phyloP scores from a whole-genome alignment of 2,329 filamentous ascomycete genomes.

The Lecanicillium sp. region DNA sequence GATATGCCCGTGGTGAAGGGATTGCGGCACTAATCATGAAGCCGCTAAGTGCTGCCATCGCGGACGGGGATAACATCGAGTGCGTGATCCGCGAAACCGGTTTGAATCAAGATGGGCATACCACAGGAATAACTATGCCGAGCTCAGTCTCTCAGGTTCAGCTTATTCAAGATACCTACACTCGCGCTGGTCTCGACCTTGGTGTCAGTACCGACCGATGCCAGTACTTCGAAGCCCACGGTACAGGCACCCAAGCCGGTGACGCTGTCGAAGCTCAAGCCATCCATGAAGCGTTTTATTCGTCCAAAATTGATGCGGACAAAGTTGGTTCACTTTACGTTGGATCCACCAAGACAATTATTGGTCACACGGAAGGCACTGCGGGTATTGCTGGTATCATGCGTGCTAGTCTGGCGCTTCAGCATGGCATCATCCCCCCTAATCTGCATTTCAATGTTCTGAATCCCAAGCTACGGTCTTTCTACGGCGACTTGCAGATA shows the following conservation, averaged over 20 bases:
- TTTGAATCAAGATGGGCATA: conserved; percentile 16
- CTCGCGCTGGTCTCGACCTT: conserved; percentile 15
- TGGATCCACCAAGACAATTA: conserved; percentile 18
- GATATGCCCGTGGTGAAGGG: conserved; percentile 45
- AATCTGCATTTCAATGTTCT: conserved; percentile 21
- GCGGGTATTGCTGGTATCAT: conserved; percentile 17
- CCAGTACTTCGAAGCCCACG: conserved; percentile 35
- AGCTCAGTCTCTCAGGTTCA: not conserved
- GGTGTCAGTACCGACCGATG: conserved; percentile 14
- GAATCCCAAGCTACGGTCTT: conserved; percentile 19
- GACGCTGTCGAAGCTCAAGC: conserved; percentile 41
- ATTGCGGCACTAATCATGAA: conserved; percentile 38
- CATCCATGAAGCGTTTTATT: conserved; percentile 17
- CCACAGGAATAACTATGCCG: conserved; percentile 13
- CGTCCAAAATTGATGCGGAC: not conserved
- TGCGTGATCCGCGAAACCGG: conserved; percentile 16
- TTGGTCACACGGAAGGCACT: conserved; percentile 19
- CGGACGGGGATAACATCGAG: conserved; percentile 18
- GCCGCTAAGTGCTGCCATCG: conserved; percentile 30
- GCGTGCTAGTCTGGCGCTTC: conserved; percentile 12
- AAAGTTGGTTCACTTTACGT: conserved; percentile 8
- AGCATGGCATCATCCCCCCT: conserved; percentile 17
- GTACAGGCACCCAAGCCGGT: conserved; percentile 41
- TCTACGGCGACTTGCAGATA: conserved; percentile 14
- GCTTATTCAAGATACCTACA: conserved; percentile 1